Percentiles rank a stretch among this genome's conserved stretches.
phyloP scores from a whole-genome alignment of 345 rosid genomes.

The Pugionium cornutum region DNA sequence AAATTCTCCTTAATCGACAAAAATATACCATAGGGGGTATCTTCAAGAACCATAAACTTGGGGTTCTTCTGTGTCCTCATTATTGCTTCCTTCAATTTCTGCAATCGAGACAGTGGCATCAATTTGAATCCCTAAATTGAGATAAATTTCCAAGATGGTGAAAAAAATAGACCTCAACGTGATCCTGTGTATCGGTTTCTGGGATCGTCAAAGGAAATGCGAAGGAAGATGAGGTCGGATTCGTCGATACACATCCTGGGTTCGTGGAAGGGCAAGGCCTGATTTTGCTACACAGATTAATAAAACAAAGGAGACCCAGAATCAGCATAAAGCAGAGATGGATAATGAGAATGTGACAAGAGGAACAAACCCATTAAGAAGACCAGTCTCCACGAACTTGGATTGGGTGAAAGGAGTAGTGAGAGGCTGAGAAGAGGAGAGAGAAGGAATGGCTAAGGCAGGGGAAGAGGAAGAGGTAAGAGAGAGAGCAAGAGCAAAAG shows the following conservation, averaged over 20 bases:
- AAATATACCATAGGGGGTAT: constrained; percentile 61
- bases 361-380: constrained; percentile 62
- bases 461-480: constrained; percentile 53
- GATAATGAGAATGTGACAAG: background rate
- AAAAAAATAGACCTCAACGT: constrained; percentile 50
- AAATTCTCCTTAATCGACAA: background rate
- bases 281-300: constrained; percentile 55
- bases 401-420: constrained; percentile 92
- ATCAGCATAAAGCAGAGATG: background rate
- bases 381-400: constrained; percentile 69
- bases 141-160: background rate
- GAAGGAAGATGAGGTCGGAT: constrained; percentile 84
- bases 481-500: constrained; percentile 62
- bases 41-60: constrained; percentile 54
- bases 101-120: constrained; percentile 1
- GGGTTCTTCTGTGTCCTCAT: constrained; percentile 70
- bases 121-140: background rate
- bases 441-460: constrained; percentile 69
- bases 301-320: background rate
- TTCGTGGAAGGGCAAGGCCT: constrained; percentile 88
- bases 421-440: constrained; percentile 54
- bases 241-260: constrained; percentile 86
- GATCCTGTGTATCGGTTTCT: constrained; percentile 48
- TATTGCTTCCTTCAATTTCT: constrained; percentile 75
- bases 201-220: constrained; percentile 73